A percentile compares a stretch with the other conserved stretches of the same genome.
Conservation (phyloP, 768 basidiomycete species). For the Tricholoma hemisulphureum region DNA sequence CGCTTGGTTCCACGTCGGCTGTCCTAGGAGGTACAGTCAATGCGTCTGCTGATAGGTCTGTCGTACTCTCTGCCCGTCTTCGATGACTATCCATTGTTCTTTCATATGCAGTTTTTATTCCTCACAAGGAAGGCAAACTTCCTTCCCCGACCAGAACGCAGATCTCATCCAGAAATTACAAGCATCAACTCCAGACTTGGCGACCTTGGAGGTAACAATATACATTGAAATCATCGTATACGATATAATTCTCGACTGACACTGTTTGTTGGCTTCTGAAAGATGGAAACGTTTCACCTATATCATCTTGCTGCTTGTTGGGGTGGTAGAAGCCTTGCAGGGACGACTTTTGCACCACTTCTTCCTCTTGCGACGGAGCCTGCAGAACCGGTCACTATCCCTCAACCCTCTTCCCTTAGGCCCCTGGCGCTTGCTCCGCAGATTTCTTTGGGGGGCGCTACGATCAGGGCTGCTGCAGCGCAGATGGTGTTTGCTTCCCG, state of each 20-base stretch:
- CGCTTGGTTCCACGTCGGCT: constrained; percentile 30
- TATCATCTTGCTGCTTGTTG: constrained; percentile 77
- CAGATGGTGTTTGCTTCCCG: constrained; percentile 85
- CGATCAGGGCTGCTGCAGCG: constrained; percentile 73
- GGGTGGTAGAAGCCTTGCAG: constrained; percentile 35
- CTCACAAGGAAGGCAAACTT: constrained; percentile 80
- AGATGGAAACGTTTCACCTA: constrained; percentile 89
- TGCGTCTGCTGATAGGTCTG: constrained; percentile 80
- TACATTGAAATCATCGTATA: constrained; percentile 8
- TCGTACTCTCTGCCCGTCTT: constrained; percentile 1
- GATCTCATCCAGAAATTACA: constrained; percentile 58
- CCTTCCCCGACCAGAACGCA: constrained; percentile 73
- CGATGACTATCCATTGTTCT: background rate
- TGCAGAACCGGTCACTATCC: constrained; percentile 38
- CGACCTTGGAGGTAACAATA: constrained; percentile 66
- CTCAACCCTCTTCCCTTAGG: constrained; percentile 27
- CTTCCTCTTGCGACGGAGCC: constrained; percentile 48
- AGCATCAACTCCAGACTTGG: constrained; percentile 47
- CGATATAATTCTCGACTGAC: background rate
- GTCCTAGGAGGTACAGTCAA: constrained; percentile 55
- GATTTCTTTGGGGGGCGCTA: constrained; percentile 27
- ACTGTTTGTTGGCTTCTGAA: background rate
- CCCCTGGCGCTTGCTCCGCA: constrained; percentile 11
- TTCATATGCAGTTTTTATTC: constrained; percentile 67
- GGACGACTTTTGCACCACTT: constrained; percentile 35